Conservation (phyloP, 176 grass and related monocot species). For the barley (Hordeum vulgare) region DNA sequence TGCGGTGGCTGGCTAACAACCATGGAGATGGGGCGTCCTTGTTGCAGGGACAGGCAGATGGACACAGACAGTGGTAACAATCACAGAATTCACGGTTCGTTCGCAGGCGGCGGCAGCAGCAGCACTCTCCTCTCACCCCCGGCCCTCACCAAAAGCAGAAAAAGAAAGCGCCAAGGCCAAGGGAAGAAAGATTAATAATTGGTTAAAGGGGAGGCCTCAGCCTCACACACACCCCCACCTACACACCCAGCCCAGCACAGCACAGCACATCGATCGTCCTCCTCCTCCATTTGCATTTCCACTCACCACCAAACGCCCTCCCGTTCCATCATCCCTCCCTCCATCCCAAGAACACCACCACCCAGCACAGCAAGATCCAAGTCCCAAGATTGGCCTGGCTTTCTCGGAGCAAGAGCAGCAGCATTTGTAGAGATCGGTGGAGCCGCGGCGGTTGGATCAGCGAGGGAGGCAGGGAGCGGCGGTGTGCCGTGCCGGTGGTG, state of each 20-base stretch:
- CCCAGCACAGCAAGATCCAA: conserved; percentile 4
- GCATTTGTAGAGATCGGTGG: conserved; percentile 35
- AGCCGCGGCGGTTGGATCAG: not conserved
- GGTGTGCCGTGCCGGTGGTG: not conserved
- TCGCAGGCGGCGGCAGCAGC: not conserved
- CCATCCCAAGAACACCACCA: conserved; percentile 6
- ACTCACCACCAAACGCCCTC: conserved; percentile 35
- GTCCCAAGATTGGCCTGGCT: not conserved
- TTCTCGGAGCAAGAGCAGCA: conserved; percentile 5
- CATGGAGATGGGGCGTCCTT: conserved; percentile 67
- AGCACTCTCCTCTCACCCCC: conserved; percentile 4
- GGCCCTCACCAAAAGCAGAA: conserved; percentile 14
- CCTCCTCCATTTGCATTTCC: conserved; percentile 34
- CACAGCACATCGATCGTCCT: not conserved
- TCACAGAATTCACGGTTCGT: conserved; percentile 3
- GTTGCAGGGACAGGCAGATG: conserved; percentile 23
- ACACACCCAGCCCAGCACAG: not conserved
- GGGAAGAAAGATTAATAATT: not conserved
- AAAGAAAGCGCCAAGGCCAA: not conserved
- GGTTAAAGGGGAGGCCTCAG: conserved; percentile 11
- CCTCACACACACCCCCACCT: conserved; percentile 9
- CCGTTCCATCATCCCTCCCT: not conserved
- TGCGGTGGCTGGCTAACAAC: conserved; percentile 31
- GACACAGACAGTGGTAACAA: conserved; percentile 21
- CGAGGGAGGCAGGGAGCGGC: not conserved